Evolutionary conservation across 179 eudicot species (phyloP).

Genomic region (Heliamphora pulchella): DNA sequence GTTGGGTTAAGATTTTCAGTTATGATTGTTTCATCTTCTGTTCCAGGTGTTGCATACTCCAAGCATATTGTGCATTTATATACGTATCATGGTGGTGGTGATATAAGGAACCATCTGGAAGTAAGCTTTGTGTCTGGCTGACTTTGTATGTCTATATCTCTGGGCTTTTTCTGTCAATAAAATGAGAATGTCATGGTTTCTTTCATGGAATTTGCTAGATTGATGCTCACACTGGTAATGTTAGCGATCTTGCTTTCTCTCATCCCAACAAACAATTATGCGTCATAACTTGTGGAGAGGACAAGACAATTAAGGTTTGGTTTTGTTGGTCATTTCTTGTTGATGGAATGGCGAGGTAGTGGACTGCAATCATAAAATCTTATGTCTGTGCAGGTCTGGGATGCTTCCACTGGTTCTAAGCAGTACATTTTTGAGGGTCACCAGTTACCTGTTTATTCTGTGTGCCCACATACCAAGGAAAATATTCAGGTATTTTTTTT

Average conservation of each 20-base stretch:
- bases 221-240: slow-evolving; percentile 85
- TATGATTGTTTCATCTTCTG: slow-evolving; percentile 7
- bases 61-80: slow-evolving; percentile 73
- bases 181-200: background rate
- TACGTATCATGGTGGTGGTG: slow-evolving; percentile 53
- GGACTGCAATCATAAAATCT: slow-evolving; percentile 11
- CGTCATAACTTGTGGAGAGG: slow-evolving; percentile 85
- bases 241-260: slow-evolving; percentile 78
- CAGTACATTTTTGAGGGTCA: slow-evolving; percentile 66
- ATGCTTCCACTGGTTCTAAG: slow-evolving; percentile 54
- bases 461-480: slow-evolving; percentile 63
- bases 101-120: slow-evolving; percentile 71
- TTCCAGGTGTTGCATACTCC: slow-evolving; percentile 84
- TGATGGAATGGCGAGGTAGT: background rate
- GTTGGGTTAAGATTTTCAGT: background rate
- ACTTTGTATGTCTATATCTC: background rate
- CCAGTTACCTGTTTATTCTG: slow-evolving; percentile 65
- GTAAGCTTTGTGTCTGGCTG: slow-evolving; percentile 23
- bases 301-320: slow-evolving; percentile 69
- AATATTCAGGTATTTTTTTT: slow-evolving; percentile 46
- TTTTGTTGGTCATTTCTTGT: background rate
- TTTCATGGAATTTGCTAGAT: slow-evolving; percentile 37
- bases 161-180: background rate
- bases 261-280: slow-evolving; percentile 50
- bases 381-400: slow-evolving; percentile 59